These are phyloP conservation scores for Jaminaea rosea DNA, from an alignment of 1,284 basidiomycete species.

Conservation along the genomic window DNA sequence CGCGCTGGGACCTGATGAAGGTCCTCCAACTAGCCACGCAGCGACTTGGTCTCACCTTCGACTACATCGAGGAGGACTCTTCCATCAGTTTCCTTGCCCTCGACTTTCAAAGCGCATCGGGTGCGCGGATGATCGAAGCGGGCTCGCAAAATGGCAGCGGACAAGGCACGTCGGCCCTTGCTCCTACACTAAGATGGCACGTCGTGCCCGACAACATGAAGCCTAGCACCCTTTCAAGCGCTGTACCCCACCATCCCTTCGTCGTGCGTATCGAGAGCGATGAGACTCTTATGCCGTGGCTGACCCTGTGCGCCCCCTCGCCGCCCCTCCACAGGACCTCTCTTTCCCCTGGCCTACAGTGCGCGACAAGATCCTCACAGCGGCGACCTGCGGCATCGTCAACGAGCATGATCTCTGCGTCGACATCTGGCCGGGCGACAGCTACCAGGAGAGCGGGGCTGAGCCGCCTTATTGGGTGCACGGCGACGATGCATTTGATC, in stretches of 20 bases:
- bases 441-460: neutral
- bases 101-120: neutral
- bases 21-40: neutral
- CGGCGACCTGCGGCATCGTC: neutral
- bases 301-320: neutral
- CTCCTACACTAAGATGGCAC: neutral
- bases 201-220: neutral
- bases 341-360: neutral
- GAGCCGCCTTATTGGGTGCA: neutral
- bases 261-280: neutral
- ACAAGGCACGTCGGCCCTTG: neutral
- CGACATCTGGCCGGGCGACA: conserved; percentile 1
- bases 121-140: neutral
- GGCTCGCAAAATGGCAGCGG: neutral
- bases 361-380: neutral
- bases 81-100: neutral
- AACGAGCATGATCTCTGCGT: neutral
- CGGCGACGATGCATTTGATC: neutral
- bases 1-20: neutral
- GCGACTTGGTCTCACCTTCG: neutral
- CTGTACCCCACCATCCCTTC: neutral
- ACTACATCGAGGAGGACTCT: neutral
- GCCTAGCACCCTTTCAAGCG: neutral
- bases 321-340: neutral
- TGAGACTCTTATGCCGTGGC: neutral